Conservation (phyloP, 1,139 yeast genomes). For the Protomyces pachydermus region DNA sequence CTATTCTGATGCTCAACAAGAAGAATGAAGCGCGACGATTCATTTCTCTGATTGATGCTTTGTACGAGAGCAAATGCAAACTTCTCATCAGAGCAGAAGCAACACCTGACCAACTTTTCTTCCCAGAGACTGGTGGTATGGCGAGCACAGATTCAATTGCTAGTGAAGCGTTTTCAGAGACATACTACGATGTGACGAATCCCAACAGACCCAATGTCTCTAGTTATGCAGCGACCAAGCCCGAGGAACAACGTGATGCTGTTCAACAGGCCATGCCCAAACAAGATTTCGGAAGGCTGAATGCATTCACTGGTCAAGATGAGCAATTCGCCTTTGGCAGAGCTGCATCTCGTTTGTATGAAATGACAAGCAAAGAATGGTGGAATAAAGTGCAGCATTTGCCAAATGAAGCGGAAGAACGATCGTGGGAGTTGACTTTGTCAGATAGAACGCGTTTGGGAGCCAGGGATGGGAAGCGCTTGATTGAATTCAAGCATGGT, state of each 20-base stretch:
- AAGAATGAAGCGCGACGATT: constrained; percentile 84
- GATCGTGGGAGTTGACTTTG: constrained; percentile 1
- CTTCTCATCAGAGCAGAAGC: constrained; percentile 86
- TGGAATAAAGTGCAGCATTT: constrained; percentile 35
- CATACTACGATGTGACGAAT: constrained; percentile 53
- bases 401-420: constrained; percentile 26
- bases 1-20: constrained; percentile 68
- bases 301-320: constrained; percentile 71
- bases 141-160: constrained; percentile 25
- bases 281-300: constrained; percentile 47
- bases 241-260: constrained; percentile 37
- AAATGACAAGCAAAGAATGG: constrained; percentile 61
- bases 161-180: constrained; percentile 48
- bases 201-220: constrained; percentile 70
- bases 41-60: constrained; percentile 91
- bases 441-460: constrained; percentile 7
- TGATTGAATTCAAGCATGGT: constrained; percentile 14
- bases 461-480: not conserved
- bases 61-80: constrained; percentile 81
- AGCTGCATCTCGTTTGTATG: constrained; percentile 63
- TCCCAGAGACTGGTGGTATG: constrained; percentile 48
- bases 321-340: constrained; percentile 69
- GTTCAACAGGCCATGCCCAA: constrained; percentile 13
- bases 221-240: constrained; percentile 47
- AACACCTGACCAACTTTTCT: constrained; percentile 73